phyloP scores from a whole-genome alignment of 1,284 basidiomycete species.

The Peniophora sp. region DNA sequence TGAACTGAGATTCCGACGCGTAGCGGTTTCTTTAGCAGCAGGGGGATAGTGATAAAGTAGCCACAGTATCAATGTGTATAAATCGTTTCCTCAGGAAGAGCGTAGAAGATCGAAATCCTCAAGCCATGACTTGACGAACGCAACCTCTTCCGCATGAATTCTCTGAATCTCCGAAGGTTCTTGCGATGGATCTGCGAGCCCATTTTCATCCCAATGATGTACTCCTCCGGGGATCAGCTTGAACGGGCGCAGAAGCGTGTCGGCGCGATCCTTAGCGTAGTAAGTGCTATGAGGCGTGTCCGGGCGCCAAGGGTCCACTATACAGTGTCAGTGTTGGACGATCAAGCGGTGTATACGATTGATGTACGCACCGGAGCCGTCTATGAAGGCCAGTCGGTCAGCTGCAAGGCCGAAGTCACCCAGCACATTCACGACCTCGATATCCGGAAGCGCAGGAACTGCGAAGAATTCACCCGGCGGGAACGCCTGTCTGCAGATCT shows the following conservation, averaged over 20 bases:
- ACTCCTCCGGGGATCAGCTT: constrained; percentile 89
- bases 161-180: constrained; percentile 78
- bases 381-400: constrained; percentile 80
- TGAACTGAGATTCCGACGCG: too few relatives aligned
- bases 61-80: too few relatives aligned
- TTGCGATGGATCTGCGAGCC: constrained; percentile 50
- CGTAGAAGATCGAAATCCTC: constrained; percentile 36
- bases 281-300: constrained; percentile 81
- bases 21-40: too few relatives aligned
- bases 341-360: constrained; percentile 13
- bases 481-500: constrained; percentile 77
- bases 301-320: constrained; percentile 87
- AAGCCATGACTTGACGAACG: constrained; percentile 81
- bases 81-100: too few relatives aligned
- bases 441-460: constrained; percentile 69
- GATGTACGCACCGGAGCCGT: constrained; percentile 57
- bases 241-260: constrained; percentile 74
- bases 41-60: too few relatives aligned
- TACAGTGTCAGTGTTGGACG: not conserved
- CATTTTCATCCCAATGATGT: constrained; percentile 90
- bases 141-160: constrained; percentile 77
- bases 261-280: constrained; percentile 58
- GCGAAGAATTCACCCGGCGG: constrained; percentile 69
- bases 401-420: constrained; percentile 73
- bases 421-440: constrained; percentile 72